Evolutionary conservation across 2,329 filamentous ascomycete genomes (phyloP), one percentile per base, ranked within the genome.

Genomic region (Cladophialophora chaetospira): DNA sequence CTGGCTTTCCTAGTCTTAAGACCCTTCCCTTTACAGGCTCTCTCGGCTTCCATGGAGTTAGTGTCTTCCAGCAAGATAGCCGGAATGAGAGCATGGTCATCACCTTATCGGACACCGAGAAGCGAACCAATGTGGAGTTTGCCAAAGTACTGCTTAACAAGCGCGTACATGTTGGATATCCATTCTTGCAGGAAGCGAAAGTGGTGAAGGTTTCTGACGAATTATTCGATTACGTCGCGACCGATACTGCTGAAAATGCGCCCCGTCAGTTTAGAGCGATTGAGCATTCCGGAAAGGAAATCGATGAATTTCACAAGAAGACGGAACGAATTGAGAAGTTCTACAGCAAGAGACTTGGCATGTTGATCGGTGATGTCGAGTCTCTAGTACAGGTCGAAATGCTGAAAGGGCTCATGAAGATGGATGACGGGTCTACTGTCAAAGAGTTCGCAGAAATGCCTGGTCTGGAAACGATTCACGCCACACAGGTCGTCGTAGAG

Each of bases 11-110:
- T 4, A 94, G 88, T 63, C 75, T 99, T 67, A 89, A 92, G 63
- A 94, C 89, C 1, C 76, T 99, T 36, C 88, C 91, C 0, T 92
- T 94, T 71, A 86, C 85, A 58, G 94, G 90, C 2, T 82, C 85
- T 55, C 79, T 97, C 45, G 89, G 87, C 6, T 96, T 91, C 72
- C 89, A 96, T 64, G 91, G 91, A 2, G 89, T 99, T 60, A 94
- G 87, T 62, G 91, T 99, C 29, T 99, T 99, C 77, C 91, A 96
- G 70, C 86, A 93, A 66, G 94, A 97, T 65, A 97, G 92, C 70
- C 87, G 91, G 47, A 97, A 97, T 69, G 92, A 97, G 72, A 99
- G 93, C 72, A 92, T 97, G 85, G 84, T 97, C 21, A 82, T 97
- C 55, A 96, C 90, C 1, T 78, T 99, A 47, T 80, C 86, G 28